Conservation (phyloP, 2,329 filamentous ascomycete species). For the Nothomitra cinnamomea region DNA sequence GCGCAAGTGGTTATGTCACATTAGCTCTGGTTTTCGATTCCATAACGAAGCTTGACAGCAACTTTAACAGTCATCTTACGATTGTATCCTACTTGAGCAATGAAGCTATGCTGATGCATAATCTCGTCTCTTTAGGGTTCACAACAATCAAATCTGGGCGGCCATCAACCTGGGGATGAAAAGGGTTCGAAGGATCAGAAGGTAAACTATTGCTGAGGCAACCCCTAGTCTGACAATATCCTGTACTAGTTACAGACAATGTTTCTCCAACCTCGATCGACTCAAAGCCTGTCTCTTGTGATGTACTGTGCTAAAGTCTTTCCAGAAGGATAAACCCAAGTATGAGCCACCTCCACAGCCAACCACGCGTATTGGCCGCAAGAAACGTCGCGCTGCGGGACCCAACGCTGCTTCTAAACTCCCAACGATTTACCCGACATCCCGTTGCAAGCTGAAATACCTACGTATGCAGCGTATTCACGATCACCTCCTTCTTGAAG, state of each 20-base stretch:
- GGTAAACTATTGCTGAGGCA: slow-evolving; percentile 30
- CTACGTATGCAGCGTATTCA: slow-evolving; percentile 97
- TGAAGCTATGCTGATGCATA: not conserved
- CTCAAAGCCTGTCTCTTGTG: not conserved
- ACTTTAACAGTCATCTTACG: not conserved
- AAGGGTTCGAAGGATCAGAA: slow-evolving; percentile 90
- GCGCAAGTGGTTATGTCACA: no score
- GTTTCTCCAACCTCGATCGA: not conserved
- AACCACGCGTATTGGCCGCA: slow-evolving; percentile 89
- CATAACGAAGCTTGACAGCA: not conserved
- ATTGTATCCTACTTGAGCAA: not conserved
- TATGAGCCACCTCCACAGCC: slow-evolving; percentile 96
- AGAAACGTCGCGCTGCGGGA: slow-evolving; percentile 93
- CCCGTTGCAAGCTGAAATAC: slow-evolving; percentile 91
- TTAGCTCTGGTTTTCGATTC: not conserved
- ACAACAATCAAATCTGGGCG: slow-evolving; percentile 74
- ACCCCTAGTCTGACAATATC: not conserved
- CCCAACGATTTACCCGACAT: slow-evolving; percentile 83
- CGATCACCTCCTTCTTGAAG: slow-evolving; percentile 89
- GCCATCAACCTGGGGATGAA: slow-evolving; percentile 51
- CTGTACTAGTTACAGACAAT: no score
- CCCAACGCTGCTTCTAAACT: slow-evolving; percentile 92
- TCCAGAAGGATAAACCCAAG: slow-evolving; percentile 97
- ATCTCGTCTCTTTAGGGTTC: slow-evolving; percentile 41
- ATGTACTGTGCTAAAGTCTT: not conserved